These are phyloP conservation scores for Pyrenula massariospora DNA, from an alignment of 495 filamentous ascomycete genomes.

Conservation along the genomic window DNA sequence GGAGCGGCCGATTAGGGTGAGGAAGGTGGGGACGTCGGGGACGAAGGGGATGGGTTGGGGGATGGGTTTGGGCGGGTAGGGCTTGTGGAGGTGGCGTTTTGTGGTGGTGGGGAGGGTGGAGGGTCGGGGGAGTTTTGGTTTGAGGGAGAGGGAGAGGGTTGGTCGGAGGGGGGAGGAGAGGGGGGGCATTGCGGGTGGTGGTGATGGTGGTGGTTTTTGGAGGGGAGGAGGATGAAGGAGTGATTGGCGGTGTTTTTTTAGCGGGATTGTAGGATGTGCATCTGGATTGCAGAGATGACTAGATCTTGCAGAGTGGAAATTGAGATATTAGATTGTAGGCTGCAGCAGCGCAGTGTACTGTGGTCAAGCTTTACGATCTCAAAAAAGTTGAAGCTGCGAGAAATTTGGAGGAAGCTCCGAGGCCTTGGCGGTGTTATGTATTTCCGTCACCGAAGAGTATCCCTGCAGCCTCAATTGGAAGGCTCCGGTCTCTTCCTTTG, in stretches of 20 bases:
- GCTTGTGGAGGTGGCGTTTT: constrained; percentile 22
- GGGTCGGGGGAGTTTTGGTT: neutral
- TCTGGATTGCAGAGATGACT: no score
- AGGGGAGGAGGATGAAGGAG: no score
- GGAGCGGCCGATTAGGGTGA: constrained; percentile 81
- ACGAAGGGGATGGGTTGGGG: constrained; percentile 72
- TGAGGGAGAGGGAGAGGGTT: neutral
- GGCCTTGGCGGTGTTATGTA: neutral
- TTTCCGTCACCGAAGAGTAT: neutral
- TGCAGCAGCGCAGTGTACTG: no score
- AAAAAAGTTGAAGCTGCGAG: neutral
- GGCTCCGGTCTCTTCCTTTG: no score
- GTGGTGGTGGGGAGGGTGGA: neutral
- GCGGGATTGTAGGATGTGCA: no score
- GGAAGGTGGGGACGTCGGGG: constrained; percentile 82
- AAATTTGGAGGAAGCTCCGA: neutral
- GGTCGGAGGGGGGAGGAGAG: neutral
- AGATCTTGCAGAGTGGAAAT: no score
- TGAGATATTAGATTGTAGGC: no score
- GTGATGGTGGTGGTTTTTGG: neutral
- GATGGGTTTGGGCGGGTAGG: constrained; percentile 22
- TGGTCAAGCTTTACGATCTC: no score
- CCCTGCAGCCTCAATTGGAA: no score
- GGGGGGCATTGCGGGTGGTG: neutral
- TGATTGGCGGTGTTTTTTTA: no score